phyloP scores from a whole-genome alignment of 768 basidiomycete genomes.

The Kwoniella mangroviensis region DNA sequence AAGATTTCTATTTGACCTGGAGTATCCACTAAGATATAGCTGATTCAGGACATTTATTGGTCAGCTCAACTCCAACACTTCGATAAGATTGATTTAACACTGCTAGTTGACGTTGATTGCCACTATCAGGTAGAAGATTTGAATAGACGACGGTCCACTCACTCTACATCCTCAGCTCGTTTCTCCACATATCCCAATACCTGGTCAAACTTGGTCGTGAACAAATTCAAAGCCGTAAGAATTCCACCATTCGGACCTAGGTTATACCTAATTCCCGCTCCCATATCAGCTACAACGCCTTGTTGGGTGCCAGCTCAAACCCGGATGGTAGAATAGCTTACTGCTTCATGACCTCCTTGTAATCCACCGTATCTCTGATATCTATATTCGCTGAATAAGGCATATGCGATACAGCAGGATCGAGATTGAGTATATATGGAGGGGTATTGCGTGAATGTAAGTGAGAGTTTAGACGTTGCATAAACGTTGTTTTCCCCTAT shows the following conservation, averaged over 20 bases:
- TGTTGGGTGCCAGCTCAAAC: background rate
- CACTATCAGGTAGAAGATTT: too few species aligned
- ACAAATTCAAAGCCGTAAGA: conserved; percentile 92
- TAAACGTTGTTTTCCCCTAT: conserved; percentile 91
- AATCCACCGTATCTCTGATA: conserved; percentile 95
- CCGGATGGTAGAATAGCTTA: conserved; percentile 61
- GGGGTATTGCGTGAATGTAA: conserved; percentile 70
- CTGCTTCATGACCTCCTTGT: conserved; percentile 99
- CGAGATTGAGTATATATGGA: conserved; percentile 96
- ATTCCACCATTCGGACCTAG: conserved; percentile 98
- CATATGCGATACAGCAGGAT: conserved; percentile 88
- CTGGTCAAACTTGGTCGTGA: conserved; percentile 99
- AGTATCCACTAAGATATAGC: conserved; percentile 93
- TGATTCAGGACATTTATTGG: conserved; percentile 54
- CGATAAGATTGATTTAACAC: too few species aligned
- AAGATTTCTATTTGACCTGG: conserved; percentile 99
- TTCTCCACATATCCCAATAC: conserved; percentile 91
- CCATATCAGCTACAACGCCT: background rate
- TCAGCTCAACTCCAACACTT: background rate
- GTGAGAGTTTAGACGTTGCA: conserved; percentile 91
- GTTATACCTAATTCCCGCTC: conserved; percentile 72
- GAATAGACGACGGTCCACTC: conserved; percentile 53
- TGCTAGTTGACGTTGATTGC: too few species aligned
- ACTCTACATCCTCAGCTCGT: conserved; percentile 85
- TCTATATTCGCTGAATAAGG: conserved; percentile 98